Base-by-base conservation (phyloP, 257 asterid genomes). In the Ophiorrhiza pumila region DNA sequence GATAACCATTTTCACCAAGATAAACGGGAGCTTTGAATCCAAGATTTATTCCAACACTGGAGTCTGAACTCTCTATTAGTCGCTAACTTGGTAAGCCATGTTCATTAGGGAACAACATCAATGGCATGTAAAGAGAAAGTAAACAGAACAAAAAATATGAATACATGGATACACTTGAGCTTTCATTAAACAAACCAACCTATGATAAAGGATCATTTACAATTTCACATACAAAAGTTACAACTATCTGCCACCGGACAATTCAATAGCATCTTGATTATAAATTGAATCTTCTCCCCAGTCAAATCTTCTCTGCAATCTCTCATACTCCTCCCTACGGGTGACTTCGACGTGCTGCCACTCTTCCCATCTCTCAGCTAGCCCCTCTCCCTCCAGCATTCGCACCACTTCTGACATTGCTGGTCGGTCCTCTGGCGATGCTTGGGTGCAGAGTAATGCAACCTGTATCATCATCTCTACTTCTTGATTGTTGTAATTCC, bases 401-500 rank as follows among this genome's bases (percentile, higher is more conserved):
- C 98, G 84, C 14, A 93, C 97, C 17, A 91, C 98, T 75, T 85
- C 97, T 1, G 98, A 93, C 98, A 93, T 93, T n/a, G 91, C 90
- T 1, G 98, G 98, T 2, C 99, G 95, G n/a, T 94, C 97, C 77
- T 90, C 97, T 0, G 97, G 95, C 2, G 96, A 88, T 35, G 85
- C 70, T 77, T 94, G 99, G 11, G 99, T 91, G 76, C 99, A 90
- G 1, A 91, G 92, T 22, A 94, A 71, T 2, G 99, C 99, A 15
- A 94, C 97, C 85, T 93, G 95, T 60, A 94, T 90, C 99, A 94
- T 86, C 95, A 88, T 90, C 86, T 94, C 99, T 41, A 94, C 97
- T 75, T 91, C 97, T 0, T 85, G 74, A 58, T 90, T 88, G 77
- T 85, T 80, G 79, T 78, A 87, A 77, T 74, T 82, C 43, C 45